Percentiles rank a stretch among this genome's conserved stretches.
Conservation (phyloP, 2,329 filamentous ascomycete genomes). For the Emydomyces testavorans region DNA sequence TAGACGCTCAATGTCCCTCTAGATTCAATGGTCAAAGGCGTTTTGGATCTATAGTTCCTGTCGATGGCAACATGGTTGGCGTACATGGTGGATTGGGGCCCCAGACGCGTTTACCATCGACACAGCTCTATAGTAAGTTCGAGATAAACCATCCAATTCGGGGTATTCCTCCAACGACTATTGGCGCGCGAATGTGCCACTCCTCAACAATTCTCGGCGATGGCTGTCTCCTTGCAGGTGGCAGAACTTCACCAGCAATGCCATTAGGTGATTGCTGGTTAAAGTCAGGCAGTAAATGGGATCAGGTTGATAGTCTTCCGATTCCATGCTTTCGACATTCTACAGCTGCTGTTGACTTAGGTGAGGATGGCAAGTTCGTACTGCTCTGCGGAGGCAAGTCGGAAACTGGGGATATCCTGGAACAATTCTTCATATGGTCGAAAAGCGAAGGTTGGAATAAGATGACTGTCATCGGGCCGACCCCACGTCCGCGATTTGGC, state of each 20-base stretch:
- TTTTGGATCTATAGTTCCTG: slow-evolving; percentile 47
- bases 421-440: slow-evolving; percentile 46
- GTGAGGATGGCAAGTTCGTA: slow-evolving; percentile 32
- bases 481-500: slow-evolving; percentile 45
- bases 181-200: slow-evolving; percentile 55
- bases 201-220: slow-evolving; percentile 55
- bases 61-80: slow-evolving; percentile 26
- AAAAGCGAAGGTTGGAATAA: slow-evolving; percentile 41
- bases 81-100: slow-evolving; percentile 35
- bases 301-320: slow-evolving; percentile 53
- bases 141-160: slow-evolving; percentile 37
- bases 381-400: slow-evolving; percentile 54
- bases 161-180: slow-evolving; percentile 33
- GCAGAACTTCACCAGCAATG: slow-evolving; percentile 61
- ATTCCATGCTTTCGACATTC: slow-evolving; percentile 65
- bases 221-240: slow-evolving; percentile 59
- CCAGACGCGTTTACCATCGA: slow-evolving; percentile 39
- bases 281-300: slow-evolving; percentile 53
- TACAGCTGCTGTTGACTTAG: slow-evolving; percentile 38
- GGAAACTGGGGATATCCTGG: slow-evolving; percentile 39
- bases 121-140: slow-evolving; percentile 38
- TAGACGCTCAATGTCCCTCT: slow-evolving; percentile 21
- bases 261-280: slow-evolving; percentile 67
- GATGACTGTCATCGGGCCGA: slow-evolving; percentile 26
- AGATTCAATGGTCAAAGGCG: slow-evolving; percentile 42